These are phyloP conservation scores for Tuctoria greenei DNA, from an alignment of 176 grass and related monocot genomes.

Conservation along the genomic window DNA sequence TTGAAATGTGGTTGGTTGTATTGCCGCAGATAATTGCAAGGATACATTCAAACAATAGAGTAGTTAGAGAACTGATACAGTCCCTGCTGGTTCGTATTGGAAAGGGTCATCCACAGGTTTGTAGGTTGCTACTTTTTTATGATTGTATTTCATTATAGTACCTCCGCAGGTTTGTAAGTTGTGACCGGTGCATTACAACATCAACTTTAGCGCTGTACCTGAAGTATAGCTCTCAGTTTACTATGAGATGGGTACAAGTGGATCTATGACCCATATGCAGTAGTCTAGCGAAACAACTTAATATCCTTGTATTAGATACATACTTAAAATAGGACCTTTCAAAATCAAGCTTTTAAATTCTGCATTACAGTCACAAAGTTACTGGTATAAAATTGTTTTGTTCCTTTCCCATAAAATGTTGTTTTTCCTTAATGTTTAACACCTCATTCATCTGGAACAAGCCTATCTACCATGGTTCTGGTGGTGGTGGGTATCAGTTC, in stretches of 20 bases:
- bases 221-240: slow-evolving; percentile 8
- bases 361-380: background rate
- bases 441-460: slow-evolving; percentile 2
- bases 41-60: slow-evolving; percentile 92
- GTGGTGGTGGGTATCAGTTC: no score
- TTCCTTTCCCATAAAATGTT: background rate
- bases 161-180: background rate
- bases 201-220: background rate
- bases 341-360: background rate
- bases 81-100: slow-evolving; percentile 90
- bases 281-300: slow-evolving; percentile 18
- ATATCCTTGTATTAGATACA: background rate
- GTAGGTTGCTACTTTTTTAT: slow-evolving; percentile 9
- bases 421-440: background rate
- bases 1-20: slow-evolving; percentile 99
- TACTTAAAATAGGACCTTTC: background rate
- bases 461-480: background rate
- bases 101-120: slow-evolving; percentile 90
- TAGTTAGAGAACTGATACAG: slow-evolving; percentile 96
- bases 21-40: slow-evolving; percentile 98
- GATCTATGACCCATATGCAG: background rate
- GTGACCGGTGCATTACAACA: background rate
- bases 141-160: background rate
- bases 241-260: background rate
- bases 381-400: slow-evolving; percentile 1